Base-by-base conservation (phyloP, 1,139 yeast genomes). In the Saccharomycopsis hybrid region DNA sequence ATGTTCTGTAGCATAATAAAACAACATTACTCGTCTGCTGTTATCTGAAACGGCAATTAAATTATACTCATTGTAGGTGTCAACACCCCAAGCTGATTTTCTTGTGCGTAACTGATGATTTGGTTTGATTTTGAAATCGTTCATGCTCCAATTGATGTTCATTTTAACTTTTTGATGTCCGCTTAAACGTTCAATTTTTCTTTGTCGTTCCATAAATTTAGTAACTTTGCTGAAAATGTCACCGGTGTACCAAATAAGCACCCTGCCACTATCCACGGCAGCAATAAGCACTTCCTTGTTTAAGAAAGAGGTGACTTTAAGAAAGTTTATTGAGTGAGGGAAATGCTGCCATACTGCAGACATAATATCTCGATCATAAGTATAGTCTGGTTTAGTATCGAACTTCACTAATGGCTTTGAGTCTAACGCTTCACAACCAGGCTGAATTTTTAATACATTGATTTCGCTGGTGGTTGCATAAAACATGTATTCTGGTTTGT, bases 51-150 rank as follows among this genome's bases (percentile, higher is more conserved):
- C 70, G 0, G 70, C 78, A 8, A 83, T 55, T 28, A 77, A 55
- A 52, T 72, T 63, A 47, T 67, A 72, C 31, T 55, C 33, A n/a
- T 60, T 53, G 58, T 69, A 55, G 28, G 63, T 63, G 57, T 79
- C 86, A 25, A 80, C 60, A 0, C 89, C 89, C 92, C 92, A 84
- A 0, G 75, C 77, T 0, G 87, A 80, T 1, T 76, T 63, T 33
- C 66, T 67, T 51, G 73, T 56, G 35, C 67, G 66, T 4, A 80
- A 48, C 25, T 63, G 64, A 44, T 67, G 65, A 47, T 67, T 71
- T 0, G 81, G 73, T 7, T 59, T 56, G 1, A 65, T 54, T 8
- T 11, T 25, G 5, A 24, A 9, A 11, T n/a, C n/a, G 40, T 13
- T 27, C 29, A 47, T 7, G 27, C 7, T 35, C 18, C 39, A 11